Evolutionary conservation across 2,329 filamentous ascomycete genomes (phyloP).

Genomic region (Penicillium frequentans): DNA sequence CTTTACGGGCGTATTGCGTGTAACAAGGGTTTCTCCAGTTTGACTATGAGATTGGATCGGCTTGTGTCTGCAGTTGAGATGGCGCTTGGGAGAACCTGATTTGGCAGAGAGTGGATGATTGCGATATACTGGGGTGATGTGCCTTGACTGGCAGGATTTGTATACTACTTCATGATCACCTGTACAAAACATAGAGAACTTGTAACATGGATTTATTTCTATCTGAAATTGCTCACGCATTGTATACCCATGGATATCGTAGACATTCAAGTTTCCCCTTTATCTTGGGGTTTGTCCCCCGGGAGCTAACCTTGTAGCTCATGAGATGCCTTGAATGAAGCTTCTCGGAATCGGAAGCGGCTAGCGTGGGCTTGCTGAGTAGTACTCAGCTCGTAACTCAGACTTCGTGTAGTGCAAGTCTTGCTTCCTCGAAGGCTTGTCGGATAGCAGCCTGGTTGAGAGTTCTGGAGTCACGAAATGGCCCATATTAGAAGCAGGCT

Average conservation of each 20-base stretch:
- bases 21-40: too few relatives aligned
- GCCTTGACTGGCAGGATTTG: not conserved
- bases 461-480: not conserved
- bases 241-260: not conserved
- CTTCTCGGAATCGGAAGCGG: not conserved
- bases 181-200: constrained; percentile 1
- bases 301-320: not conserved
- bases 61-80: not conserved
- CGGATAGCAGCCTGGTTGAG: not conserved
- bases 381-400: not conserved
- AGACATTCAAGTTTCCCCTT: too few relatives aligned
- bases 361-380: not conserved
- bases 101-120: not conserved
- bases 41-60: not conserved
- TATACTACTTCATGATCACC: constrained; percentile 1
- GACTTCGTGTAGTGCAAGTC: not conserved
- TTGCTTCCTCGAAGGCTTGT: not conserved
- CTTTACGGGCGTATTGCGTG: not conserved
- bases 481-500: not conserved
- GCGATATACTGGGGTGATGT: not conserved
- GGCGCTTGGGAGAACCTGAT: not conserved
- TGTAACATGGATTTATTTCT: not conserved
- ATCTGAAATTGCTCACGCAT: not conserved
- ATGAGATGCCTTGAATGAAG: not conserved
- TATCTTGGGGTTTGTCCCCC: not conserved